Conservation (phyloP, 23 red algal genomes). For the Gracilaria caudata region DNA sequence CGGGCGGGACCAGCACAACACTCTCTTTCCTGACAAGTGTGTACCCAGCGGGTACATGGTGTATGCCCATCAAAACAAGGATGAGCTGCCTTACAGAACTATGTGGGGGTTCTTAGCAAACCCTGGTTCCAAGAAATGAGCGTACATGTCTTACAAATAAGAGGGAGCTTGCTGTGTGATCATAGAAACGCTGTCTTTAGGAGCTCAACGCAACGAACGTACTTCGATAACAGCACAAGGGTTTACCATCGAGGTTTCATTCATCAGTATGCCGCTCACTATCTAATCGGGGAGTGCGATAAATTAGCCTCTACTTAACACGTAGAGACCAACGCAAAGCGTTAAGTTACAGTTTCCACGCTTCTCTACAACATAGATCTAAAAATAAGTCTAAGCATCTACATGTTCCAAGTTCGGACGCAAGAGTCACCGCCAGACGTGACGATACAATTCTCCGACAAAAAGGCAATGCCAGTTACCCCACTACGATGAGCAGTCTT, state of each 20-base stretch:
- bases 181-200: no score
- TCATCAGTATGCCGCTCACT: not conserved
- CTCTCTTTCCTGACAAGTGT: no score
- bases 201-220: no score
- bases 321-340: not conserved
- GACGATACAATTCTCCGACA: slow-evolving; percentile 47
- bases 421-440: slow-evolving; percentile 73
- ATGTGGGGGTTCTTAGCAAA: no score
- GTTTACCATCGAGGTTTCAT: not conserved
- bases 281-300: not conserved
- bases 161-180: no score
- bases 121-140: no score
- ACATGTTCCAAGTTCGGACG: slow-evolving; percentile 69
- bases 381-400: slow-evolving; percentile 24
- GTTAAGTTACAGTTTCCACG: not conserved
- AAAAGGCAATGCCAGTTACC: slow-evolving; percentile 64
- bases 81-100: no score
- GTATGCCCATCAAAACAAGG: no score
- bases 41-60: no score
- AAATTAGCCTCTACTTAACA: not conserved
- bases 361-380: slow-evolving; percentile 1
- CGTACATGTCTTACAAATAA: no score
- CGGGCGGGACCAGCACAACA: no score
- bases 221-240: not conserved
- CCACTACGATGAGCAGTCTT: slow-evolving; percentile 73